Base-by-base conservation (phyloP, 2,329 filamentous ascomycete species). In the Phoma herbarum region DNA sequence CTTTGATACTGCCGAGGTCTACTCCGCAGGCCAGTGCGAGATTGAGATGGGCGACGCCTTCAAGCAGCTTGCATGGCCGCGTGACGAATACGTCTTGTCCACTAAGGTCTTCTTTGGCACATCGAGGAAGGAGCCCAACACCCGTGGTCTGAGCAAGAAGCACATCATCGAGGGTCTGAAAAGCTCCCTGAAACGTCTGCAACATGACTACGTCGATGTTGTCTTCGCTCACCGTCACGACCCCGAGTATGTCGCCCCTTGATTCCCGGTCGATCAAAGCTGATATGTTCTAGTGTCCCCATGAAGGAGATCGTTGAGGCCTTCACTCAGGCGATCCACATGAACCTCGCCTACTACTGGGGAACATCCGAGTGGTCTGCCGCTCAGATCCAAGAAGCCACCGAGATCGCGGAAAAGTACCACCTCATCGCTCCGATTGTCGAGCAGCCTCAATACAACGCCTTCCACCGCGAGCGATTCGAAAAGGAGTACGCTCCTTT, bases 151-250 rank as follows among this genome's bases (percentile, higher is more conserved):
- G 37, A 80, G 77, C 55, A 78, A 76, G 71, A 83, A 83, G 77
- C 81, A 83, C 73, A 79, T 83, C 48, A 76, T 83, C n/a, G 81
- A 88, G 75, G 86, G 85, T 29, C 76, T 87, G 52, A 85, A 87
- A 77, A 80, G 79, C 71, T 85, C 81, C 2, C 75, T 88, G n/a
- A 77, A 81, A 64, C 81, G 88, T 26, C 80, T 90, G 49, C 81
- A 88, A 68, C 81, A 85, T 52, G 83, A 84, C n/a, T 91, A 91
- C 68, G 87, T 89, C 52, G 87, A 89, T 71, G 78, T 89, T 43
- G 82, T 88, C 35, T 85, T 88, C 53, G 86, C 86, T 3, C 86
- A 89, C 74, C 80, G 86, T 25, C 83, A 84, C 16, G 87, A 89
- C 58, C 76, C 79, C 45, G 77, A 76, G 76, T 78, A 70, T 18